Evolutionary conservation across 257 asterid genomes (phyloP), one percentile per base, ranked within the genome.

Genomic region (Orobanche coerulescens): DNA sequence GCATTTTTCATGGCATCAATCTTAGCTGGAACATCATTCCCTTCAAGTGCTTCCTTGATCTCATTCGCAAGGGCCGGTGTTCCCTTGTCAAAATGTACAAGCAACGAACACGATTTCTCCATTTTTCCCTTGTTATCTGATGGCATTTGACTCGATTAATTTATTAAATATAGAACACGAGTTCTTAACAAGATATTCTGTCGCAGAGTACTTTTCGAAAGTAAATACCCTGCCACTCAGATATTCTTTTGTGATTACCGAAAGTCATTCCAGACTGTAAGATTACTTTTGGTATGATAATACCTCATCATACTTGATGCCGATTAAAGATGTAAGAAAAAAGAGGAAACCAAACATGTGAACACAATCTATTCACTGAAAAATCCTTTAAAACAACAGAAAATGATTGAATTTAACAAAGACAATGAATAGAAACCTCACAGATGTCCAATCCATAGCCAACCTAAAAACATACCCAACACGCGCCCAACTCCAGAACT

Each of bases 21-120:
- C 83, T 90, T 90, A 23, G 95, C 90, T 16, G 84, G 54, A 77
- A 71, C 84, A 56, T 87, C 95, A 34, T 74, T 67, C 63, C 93
- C 93, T 81, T 90, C 95, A 58, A 87, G 95, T 51, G 97, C 90
- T 66, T 90, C 95, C 82, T 84, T 90, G 75, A 90, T 90, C 90
- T 90, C 95, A 65, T 87, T 90, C 33, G 90, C 86, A 47, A 90
- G 81, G 50, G 97, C 97, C 4, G 95, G 84, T 2, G 93, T 72
- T 54, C 95, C 86, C 88, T 90, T 90, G 65, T 90, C 97, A 59
- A 86, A 90, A 79, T 90, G 94, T 39, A 84, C 81, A 28, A 90
- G 80, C 78, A 90, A 61, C 2, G 95, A 73, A 64, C 95, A 87
- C 0, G 97, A 82, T 68, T 90, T 90, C 87, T 90, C 97, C 97